Evolutionary conservation across 352 stramenopile species (phyloP).

Genomic region (Globisporangium spiculum): DNA sequence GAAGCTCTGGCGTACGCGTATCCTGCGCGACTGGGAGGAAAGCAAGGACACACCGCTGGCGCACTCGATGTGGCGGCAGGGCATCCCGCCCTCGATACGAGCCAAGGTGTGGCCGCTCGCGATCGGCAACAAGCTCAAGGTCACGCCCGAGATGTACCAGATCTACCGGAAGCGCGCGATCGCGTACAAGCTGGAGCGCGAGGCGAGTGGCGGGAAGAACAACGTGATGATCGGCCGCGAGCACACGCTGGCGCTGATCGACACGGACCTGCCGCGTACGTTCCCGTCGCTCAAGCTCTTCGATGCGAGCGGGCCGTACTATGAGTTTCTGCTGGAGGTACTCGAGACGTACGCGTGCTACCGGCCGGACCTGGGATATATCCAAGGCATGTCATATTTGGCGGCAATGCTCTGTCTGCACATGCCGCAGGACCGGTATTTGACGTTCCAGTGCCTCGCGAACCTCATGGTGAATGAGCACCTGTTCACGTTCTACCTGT

Average conservation of each 20-base stretch:
- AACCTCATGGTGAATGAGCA: conserved; percentile 89
- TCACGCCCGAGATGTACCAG: conserved; percentile 85
- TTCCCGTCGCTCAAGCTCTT: conserved; percentile 83
- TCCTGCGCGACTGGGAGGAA: conserved; percentile 76
- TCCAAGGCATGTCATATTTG: conserved; percentile 89
- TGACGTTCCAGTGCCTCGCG: conserved; percentile 83
- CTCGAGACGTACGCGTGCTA: conserved; percentile 87
- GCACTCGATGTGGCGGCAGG: conserved; percentile 77
- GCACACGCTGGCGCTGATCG: conserved; percentile 79
- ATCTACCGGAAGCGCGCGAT: conserved; percentile 70
- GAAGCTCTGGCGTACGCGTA: conserved; percentile 78
- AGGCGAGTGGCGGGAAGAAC: conserved; percentile 20
- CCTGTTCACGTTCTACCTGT: conserved; percentile 85
- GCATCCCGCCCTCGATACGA: conserved; percentile 80
- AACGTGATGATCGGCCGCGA: conserved; percentile 31
- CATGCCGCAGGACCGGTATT: conserved; percentile 77
- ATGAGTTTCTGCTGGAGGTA: conserved; percentile 73
- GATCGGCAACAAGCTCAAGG: conserved; percentile 83
- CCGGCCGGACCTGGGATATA: conserved; percentile 85
- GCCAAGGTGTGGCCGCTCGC: conserved; percentile 80
- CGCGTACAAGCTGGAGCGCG: conserved; percentile 50
- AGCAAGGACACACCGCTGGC: conserved; percentile 70
- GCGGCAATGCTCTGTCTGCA: conserved; percentile 82
- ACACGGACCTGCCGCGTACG: conserved; percentile 84
- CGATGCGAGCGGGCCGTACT: conserved; percentile 70